These are phyloP conservation scores for Clitoria ternatea DNA, from an alignment of 306 rosid species.

Conservation along the genomic window DNA sequence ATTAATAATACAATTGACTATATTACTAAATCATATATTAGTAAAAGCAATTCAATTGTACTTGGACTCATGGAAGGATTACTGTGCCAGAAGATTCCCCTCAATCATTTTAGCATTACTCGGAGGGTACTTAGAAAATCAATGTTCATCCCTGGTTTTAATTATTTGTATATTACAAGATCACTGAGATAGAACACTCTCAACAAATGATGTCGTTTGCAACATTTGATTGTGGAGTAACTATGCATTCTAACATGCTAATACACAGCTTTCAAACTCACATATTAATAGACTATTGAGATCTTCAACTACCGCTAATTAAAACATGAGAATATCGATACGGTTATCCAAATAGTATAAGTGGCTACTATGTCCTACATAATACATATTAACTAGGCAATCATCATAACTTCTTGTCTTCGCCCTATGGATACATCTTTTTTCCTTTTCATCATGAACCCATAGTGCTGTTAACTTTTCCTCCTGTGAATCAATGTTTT, in stretches of 20 bases:
- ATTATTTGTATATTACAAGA: background rate
- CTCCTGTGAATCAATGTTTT: constrained; percentile 3
- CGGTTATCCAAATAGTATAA: background rate
- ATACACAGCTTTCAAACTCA: background rate
- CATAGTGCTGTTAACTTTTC: background rate
- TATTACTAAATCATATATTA: too few relatives aligned
- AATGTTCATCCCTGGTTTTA: background rate
- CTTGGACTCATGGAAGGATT: background rate
- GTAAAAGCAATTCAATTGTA: too few relatives aligned
- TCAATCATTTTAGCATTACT: background rate
- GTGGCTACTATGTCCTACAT: background rate
- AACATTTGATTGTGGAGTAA: background rate
- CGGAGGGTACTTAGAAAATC: background rate
- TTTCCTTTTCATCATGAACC: background rate
- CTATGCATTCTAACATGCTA: background rate
- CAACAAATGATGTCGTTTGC: background rate
- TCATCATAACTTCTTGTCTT: background rate
- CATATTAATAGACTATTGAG: background rate
- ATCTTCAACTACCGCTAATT: background rate
- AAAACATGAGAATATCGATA: background rate
- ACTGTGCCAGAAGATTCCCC: background rate
- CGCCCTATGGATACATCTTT: background rate
- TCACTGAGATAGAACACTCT: background rate
- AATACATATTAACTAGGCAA: background rate
- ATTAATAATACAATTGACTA: too few relatives aligned